phyloP scores from a whole-genome alignment of 768 basidiomycete genomes.

The Mycena sanguinolenta region DNA sequence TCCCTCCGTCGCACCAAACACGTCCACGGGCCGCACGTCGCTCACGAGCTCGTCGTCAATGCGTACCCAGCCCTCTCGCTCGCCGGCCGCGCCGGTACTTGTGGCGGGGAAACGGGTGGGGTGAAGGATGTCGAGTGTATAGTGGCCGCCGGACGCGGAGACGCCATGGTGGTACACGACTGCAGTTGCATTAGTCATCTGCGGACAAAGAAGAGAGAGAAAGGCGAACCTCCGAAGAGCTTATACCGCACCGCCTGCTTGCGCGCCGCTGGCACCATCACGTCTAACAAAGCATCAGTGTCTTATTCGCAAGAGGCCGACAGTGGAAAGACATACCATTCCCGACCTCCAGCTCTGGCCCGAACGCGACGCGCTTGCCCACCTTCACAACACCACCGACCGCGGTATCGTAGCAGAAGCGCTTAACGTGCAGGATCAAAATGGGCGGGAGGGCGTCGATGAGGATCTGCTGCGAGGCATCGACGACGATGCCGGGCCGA shows the following conservation, averaged over 20 bases:
- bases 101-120: conserved; percentile 65
- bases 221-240: conserved; percentile 81
- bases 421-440: conserved; percentile 79
- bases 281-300: background rate
- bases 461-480: conserved; percentile 56
- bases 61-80: conserved; percentile 87
- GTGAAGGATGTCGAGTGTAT: conserved; percentile 91
- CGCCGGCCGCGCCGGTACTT: conserved; percentile 47
- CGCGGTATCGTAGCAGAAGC: conserved; percentile 71
- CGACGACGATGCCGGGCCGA: conserved; percentile 68
- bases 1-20: conserved; percentile 67
- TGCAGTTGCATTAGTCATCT: conserved; percentile 41
- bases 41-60: conserved; percentile 94
- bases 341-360: conserved; percentile 82
- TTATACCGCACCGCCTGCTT: conserved; percentile 65
- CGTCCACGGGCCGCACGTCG: conserved; percentile 79
- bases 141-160: conserved; percentile 94
- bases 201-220: background rate
- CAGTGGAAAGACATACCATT: conserved; percentile 57
- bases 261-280: conserved; percentile 58
- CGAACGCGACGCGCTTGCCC: conserved; percentile 84
- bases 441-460: conserved; percentile 66
- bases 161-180: conserved; percentile 95
- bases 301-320: background rate
- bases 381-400: conserved; percentile 88